Evolutionary conservation across 1,284 basidiomycete species (phyloP), one percentile per base, ranked within the genome.

Genomic region (Lentinula novae-zelandiae): DNA sequence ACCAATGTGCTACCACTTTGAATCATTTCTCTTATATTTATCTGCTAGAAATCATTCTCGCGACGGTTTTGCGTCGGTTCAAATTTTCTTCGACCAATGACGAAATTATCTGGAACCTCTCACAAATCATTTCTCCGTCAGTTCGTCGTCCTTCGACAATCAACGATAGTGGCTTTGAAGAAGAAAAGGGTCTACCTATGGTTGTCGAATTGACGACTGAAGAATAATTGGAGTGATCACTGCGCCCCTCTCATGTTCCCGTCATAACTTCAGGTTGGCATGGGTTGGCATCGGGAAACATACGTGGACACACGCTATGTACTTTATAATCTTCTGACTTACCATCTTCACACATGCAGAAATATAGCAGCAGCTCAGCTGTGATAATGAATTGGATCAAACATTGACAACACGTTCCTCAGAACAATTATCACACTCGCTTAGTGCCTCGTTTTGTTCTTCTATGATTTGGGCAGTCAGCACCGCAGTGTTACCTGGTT

Each of bases 101-200:
- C 22, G 69, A 72, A 13, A 72, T 79, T 46, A 73, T 76, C 12
- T 79, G 77, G 77, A 78, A 77, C 62, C 64, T 77, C 34, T 76
- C 75, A 4, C 76, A 78, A 60, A 78, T 77, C 6, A 77, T 78
- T 31, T 73, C 74, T 5, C 75, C 76, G 1, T 76, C 76, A 40
- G 73, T 77, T 33, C 53, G 60, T 8, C 66, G 68, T 53, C 66
- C 38, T 20, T 53, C 60, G 1, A 60, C 31, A 10, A 54, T 17
- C 5, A 64, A 57, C 13, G 50, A 54, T 9, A 57, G 64, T 27
- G 65, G 65, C 27, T 42, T 61, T 51, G 66, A 67, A 48, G 74
- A 75, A 63, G 69, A 67, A 57, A 75, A 74, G 62, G 75, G 74
- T n/a, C 58, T 76, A 36, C 74, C 75, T 10, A 62, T 76, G 53